phyloP scores from a whole-genome alignment of 1,284 basidiomycete genomes.

The Sanghuangporus baumii region DNA sequence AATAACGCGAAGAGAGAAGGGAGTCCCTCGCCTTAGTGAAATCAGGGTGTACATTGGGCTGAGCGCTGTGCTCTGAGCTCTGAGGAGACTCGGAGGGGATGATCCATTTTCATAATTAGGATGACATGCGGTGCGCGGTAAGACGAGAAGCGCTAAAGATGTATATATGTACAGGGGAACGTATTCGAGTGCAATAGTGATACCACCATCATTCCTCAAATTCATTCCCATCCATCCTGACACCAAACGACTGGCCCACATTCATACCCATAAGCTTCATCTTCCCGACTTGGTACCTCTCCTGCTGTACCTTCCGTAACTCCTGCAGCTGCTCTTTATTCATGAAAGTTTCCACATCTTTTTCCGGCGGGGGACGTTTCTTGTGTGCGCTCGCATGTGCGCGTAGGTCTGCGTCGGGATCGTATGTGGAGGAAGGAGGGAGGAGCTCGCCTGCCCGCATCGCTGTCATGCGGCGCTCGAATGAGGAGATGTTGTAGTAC shows the following conservation, averaged over 20 bases:
- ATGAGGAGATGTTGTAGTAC: conserved; percentile 81
- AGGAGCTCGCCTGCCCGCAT: conserved; percentile 75
- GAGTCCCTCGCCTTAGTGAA: too few species aligned
- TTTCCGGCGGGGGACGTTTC: conserved; percentile 40
- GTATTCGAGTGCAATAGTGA: background rate
- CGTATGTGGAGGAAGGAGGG: conserved; percentile 65
- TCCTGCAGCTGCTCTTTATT: conserved; percentile 75
- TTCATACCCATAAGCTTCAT: conserved; percentile 84
- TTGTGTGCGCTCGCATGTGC: conserved; percentile 65
- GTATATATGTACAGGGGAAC: background rate
- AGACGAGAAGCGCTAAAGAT: too few species aligned
- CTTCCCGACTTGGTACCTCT: conserved; percentile 70
- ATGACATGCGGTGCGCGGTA: too few species aligned
- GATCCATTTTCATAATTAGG: too few species aligned
- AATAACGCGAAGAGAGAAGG: too few species aligned
- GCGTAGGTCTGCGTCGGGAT: conserved; percentile 74
- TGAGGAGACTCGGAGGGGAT: too few species aligned
- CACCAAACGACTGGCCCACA: conserved; percentile 72
- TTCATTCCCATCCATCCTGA: conserved; percentile 66
- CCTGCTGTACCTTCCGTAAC: conserved; percentile 73
- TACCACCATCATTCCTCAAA: conserved; percentile 33
- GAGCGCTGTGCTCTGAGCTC: too few species aligned
- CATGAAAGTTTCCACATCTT: conserved; percentile 57
- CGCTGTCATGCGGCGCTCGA: conserved; percentile 76
- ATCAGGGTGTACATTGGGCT: too few species aligned